Percentiles rank a stretch among this genome's conserved stretches.
Evolutionary conservation across 2,329 filamentous ascomycete species (phyloP).

Genomic region (Verticillium klebahnii): DNA sequence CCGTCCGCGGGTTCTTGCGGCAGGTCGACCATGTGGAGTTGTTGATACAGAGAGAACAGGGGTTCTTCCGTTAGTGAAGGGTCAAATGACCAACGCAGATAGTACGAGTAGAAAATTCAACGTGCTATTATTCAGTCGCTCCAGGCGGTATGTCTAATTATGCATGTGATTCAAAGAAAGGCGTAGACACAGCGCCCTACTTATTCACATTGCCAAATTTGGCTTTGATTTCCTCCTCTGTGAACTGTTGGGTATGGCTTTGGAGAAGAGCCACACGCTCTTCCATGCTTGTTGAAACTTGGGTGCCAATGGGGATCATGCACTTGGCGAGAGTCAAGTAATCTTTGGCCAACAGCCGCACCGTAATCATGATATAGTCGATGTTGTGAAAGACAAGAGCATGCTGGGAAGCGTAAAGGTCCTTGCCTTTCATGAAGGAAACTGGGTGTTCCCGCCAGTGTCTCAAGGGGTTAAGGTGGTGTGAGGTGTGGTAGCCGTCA

Average conservation of each 20-base stretch:
- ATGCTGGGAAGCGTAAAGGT: constrained; percentile 59
- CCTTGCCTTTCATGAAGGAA: constrained; percentile 66
- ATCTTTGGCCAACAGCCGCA: constrained; percentile 64
- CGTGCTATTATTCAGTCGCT: too few species aligned
- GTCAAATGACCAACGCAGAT: too few species aligned
- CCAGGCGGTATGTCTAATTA: too few species aligned
- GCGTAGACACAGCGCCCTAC: not conserved
- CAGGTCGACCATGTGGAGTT: not conserved
- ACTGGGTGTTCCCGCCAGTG: constrained; percentile 80
- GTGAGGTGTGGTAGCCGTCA: constrained; percentile 77
- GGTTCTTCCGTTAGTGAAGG: not conserved
- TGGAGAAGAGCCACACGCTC: constrained; percentile 60
- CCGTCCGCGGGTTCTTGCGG: not conserved
- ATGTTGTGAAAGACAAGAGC: constrained; percentile 78
- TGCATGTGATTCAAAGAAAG: not conserved
- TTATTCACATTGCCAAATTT: constrained; percentile 39
- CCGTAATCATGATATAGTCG: constrained; percentile 73
- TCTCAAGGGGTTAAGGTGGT: constrained; percentile 71
- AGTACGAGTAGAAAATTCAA: too few species aligned
- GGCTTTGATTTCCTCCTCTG: constrained; percentile 55
- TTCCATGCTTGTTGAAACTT: constrained; percentile 61
- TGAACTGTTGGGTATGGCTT: constrained; percentile 61
- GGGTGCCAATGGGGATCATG: constrained; percentile 69
- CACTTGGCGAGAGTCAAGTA: constrained; percentile 66
- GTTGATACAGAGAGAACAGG: not conserved